Percentiles rank a stretch among this genome's conserved stretches.
phyloP scores from a whole-genome alignment of 495 filamentous ascomycete genomes.

The Oidiodendron maius region DNA sequence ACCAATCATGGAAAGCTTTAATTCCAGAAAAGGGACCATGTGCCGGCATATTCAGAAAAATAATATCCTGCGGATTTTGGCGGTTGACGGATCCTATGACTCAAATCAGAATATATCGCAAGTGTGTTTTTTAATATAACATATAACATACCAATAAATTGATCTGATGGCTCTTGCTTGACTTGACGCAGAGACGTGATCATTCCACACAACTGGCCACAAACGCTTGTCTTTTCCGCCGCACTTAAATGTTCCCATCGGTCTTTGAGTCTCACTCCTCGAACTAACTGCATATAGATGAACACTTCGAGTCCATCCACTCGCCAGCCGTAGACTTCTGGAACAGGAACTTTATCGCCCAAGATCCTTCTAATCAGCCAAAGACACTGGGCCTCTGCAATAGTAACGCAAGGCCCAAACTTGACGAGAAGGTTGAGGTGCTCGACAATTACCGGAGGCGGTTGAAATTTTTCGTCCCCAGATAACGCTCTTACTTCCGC shows the following conservation, averaged over 20 bases:
- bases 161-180: slow-evolving; percentile 1
- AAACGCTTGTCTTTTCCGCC: slow-evolving; percentile 29
- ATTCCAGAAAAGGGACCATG: slow-evolving; percentile 8
- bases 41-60: slow-evolving; percentile 2
- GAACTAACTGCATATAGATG: slow-evolving; percentile 43
- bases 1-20: slow-evolving; percentile 15
- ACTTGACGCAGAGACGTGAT: slow-evolving; percentile 3
- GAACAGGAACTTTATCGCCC: slow-evolving; percentile 32
- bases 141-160: slow-evolving; percentile 4
- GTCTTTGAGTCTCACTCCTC: slow-evolving; percentile 31
- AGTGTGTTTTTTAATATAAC: neutral
- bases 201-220: slow-evolving; percentile 27
- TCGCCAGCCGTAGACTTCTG: slow-evolving; percentile 42
- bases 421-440: slow-evolving; percentile 38
- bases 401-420: slow-evolving; percentile 32
- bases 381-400: slow-evolving; percentile 38
- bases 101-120: neutral
- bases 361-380: slow-evolving; percentile 33
- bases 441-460: slow-evolving; percentile 28
- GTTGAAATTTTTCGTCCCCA: neutral
- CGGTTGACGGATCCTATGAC: slow-evolving; percentile 1
- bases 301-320: slow-evolving; percentile 35
- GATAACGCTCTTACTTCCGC: neutral
- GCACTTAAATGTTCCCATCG: slow-evolving; percentile 26
- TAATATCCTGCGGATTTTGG: slow-evolving; percentile 1